Percentiles rank a stretch among this genome's conserved stretches.
These are phyloP conservation scores for Fonsecaea erecta DNA, from an alignment of 2,329 filamentous ascomycete species.

Conservation along the genomic window DNA sequence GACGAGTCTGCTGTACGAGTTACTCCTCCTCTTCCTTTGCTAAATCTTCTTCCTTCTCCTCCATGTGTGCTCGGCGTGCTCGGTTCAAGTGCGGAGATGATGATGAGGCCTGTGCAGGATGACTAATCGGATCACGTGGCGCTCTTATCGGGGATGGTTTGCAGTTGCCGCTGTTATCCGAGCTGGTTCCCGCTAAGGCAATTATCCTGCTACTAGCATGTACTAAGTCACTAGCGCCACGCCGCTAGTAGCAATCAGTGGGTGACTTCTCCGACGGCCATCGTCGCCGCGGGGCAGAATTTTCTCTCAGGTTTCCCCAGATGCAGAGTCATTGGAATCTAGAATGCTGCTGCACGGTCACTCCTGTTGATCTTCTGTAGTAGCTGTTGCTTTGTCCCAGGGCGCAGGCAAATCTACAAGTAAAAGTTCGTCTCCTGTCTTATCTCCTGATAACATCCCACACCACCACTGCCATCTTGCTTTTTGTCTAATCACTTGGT, in stretches of 20 bases:
- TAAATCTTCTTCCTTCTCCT: not conserved
- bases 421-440: not conserved
- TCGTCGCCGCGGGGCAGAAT: not conserved
- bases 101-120: not conserved
- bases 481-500: not conserved
- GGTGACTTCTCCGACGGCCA: slow-evolving; percentile 1
- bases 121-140: not conserved
- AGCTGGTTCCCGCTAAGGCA: no score
- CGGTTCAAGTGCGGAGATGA: not conserved
- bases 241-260: not conserved
- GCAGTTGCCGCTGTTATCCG: no score
- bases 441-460: not conserved
- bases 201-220: not conserved
- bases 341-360: no score
- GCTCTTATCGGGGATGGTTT: no score
- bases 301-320: not conserved
- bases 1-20: not conserved
- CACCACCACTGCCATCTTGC: not conserved
- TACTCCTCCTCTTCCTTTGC: not conserved
- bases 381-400: not conserved
- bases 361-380: not conserved
- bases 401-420: not conserved
- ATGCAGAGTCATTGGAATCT: not conserved
- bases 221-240: not conserved
- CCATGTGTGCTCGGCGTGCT: not conserved